Base-by-base conservation (phyloP, 805 yeast genomes). In the Candida argentea region DNA sequence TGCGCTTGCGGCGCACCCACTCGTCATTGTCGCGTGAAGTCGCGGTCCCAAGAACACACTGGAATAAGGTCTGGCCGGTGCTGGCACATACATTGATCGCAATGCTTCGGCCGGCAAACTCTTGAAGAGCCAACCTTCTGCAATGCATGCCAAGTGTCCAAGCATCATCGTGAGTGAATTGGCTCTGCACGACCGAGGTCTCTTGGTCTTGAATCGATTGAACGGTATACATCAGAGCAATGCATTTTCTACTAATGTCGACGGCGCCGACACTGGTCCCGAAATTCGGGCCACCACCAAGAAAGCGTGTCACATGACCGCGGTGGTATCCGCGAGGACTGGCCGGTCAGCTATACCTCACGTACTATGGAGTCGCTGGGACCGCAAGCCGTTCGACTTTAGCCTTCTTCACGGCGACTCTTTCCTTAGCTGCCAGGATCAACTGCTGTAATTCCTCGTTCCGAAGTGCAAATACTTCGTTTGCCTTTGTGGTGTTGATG, bases 1-100 rank as follows among this genome's bases (percentile, higher is more conserved):
- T 65, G 41, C 52, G 53, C 48, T 73, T 73, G 39, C 75, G 55
- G 16, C 44, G 43, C 17, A 72, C 61, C 76, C 77, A 73, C 18
- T 44, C 39, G 33, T 71, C 78, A 34, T 73, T 72, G 37, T 70
- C 77, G n/a, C 52, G 46, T 7, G 53, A 39, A 8, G 66, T 47
- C 2, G 65, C 67, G 13, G 16, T 14, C 7, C 43, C 49, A 11
- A 61, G 50, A 14, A 48, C 53, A 5, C 65, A 38, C 34, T 69
- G 70, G 55, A 68, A 72, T 19, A 70, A 41, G 10, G 55, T 54
- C 23, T 65, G 70, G 4, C 73, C 73, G 14, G 55, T 48, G 4
- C 61, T 37, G 5, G 65, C 46, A 9, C 70, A 45, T 35, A 73
- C 58, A 32, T 72, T 73, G 32, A 73, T 63, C 7, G 65, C 65